Evolutionary conservation across 2,329 filamentous ascomycete species (phyloP).

Genomic region (Fusarium bactridioides): DNA sequence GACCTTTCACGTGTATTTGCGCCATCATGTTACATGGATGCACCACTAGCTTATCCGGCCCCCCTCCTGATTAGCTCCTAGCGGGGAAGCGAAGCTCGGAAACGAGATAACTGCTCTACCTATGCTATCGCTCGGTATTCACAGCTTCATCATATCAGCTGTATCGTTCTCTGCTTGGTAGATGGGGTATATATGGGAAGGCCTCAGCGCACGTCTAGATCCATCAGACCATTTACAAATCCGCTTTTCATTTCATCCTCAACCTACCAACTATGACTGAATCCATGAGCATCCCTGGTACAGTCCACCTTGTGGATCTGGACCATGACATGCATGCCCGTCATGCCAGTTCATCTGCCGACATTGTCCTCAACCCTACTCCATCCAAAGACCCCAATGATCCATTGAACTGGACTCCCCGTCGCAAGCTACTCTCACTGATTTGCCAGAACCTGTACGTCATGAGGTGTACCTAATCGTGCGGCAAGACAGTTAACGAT

Average conservation of each 20-base stretch:
- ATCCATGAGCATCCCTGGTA: constrained; percentile 44
- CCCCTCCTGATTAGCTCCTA: not conserved
- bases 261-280: not conserved
- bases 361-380: constrained; percentile 59
- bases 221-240: no score
- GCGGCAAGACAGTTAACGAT: not conserved
- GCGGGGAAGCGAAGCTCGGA: not conserved
- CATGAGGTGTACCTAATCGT: no score
- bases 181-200: not conserved
- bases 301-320: constrained; percentile 51
- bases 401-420: constrained; percentile 58
- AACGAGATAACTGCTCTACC: not conserved
- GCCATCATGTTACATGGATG: not conserved
- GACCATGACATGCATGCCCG: constrained; percentile 44
- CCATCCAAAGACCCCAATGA: constrained; percentile 61
- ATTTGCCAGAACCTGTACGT: constrained; percentile 43
- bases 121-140: not conserved
- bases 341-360: constrained; percentile 42
- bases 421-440: constrained; percentile 39
- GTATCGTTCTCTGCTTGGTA: not conserved
- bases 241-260: not conserved
- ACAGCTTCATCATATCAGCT: not conserved
- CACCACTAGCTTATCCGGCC: not conserved
- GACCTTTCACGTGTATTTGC: not conserved
- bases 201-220: not conserved